These are phyloP conservation scores for Colletotrichum coccodes DNA, from an alignment of 2,329 filamentous ascomycete genomes.

Conservation along the genomic window DNA sequence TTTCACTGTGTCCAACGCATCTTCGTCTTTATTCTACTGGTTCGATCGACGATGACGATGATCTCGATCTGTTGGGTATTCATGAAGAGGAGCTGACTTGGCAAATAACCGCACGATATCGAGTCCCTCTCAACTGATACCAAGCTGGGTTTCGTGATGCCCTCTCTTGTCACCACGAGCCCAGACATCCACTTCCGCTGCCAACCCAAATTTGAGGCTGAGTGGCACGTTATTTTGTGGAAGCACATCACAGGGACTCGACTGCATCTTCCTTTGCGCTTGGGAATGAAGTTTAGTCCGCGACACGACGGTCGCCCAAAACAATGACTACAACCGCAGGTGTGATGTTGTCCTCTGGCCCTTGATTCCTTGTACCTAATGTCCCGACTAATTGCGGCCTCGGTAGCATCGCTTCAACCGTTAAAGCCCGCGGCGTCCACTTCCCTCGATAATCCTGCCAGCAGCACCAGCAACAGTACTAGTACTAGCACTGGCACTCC, in stretches of 20 bases:
- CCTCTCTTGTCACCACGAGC: not conserved
- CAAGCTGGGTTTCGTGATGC: constrained; percentile 7
- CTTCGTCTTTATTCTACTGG: not conserved
- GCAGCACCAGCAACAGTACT: not conserved
- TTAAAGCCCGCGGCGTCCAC: not conserved
- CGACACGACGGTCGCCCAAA: not conserved
- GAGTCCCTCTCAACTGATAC: not conserved
- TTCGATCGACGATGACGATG: not conserved
- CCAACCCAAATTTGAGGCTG: not conserved
- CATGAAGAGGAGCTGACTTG: constrained; percentile 9
- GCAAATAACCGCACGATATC: not conserved
- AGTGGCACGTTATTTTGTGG: not conserved
- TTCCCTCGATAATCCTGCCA: not conserved
- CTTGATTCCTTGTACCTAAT: too few relatives aligned
- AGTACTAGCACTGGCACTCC: not conserved
- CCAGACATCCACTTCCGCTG: not conserved
- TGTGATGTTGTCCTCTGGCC: not conserved
- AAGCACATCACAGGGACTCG: not conserved
- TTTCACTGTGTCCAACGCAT: not conserved
- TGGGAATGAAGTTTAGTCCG: not conserved
- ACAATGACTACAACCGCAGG: constrained; percentile 26
- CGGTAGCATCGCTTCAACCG: constrained; percentile 6
- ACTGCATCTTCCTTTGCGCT: not conserved
- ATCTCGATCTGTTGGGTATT: not conserved
- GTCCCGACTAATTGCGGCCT: not conserved